phyloP scores from a whole-genome alignment of 257 asterid genomes.

The Coffea canephora region DNA sequence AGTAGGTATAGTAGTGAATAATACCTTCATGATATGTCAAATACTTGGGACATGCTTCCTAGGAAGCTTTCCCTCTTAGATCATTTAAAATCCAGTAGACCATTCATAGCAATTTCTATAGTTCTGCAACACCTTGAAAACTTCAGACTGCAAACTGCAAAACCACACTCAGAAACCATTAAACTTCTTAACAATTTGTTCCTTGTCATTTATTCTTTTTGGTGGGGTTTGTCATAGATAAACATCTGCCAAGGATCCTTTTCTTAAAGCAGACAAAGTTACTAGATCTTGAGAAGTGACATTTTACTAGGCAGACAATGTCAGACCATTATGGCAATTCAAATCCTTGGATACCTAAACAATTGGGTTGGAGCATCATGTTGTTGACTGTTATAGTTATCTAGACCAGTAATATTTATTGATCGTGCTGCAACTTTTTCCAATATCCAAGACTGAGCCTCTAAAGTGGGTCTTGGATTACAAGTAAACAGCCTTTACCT shows the following conservation, averaged over 20 bases:
- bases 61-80: not conserved
- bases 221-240: not conserved
- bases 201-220: not conserved
- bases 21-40: not conserved
- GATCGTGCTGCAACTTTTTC: not conserved
- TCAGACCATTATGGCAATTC: not conserved
- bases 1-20: not conserved
- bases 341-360: not conserved
- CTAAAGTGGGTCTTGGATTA: not conserved
- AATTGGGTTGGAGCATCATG: not conserved
- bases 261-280: not conserved
- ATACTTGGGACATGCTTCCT: not conserved
- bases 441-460: not conserved
- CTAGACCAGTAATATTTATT: not conserved
- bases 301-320: not conserved
- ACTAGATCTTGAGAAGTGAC: not conserved
- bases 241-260: not conserved
- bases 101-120: not conserved
- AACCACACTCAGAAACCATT: not conserved
- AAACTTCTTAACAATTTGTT: not conserved
- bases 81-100: not conserved
- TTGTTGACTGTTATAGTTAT: not conserved
- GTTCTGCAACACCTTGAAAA: not conserved
- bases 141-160: not conserved
- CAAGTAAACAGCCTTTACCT: not conserved